Conservation (phyloP, 1,139 yeast genomes). For the Geotrichum cucujoidarum region DNA sequence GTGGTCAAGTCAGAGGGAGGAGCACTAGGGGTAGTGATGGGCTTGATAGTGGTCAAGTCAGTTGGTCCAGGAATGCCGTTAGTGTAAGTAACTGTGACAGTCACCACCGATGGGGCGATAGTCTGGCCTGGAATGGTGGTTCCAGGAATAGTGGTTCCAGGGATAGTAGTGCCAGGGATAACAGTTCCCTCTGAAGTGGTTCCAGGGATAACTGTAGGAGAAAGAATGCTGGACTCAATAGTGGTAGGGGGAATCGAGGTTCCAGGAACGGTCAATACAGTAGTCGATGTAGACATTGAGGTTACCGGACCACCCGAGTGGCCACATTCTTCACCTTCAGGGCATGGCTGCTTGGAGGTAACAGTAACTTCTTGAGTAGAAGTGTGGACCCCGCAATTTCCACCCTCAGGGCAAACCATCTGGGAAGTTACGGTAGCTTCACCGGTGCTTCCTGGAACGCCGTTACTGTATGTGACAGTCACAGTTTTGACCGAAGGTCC, state of each 20-base stretch:
- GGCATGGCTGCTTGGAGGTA: background rate
- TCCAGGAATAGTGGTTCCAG: conserved; percentile 21
- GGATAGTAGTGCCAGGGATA: conserved; percentile 14
- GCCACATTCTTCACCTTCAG: background rate
- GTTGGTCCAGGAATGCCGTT: conserved; percentile 16
- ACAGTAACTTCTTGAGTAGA: background rate
- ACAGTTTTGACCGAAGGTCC: conserved; percentile 21
- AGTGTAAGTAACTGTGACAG: conserved; percentile 20
- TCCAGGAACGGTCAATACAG: conserved; percentile 10
- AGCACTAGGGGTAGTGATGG: background rate
- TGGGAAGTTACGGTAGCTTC: conserved; percentile 17
- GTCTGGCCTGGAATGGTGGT: conserved; percentile 19
- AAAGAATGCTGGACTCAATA: conserved; percentile 11
- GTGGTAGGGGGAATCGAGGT: conserved; percentile 21
- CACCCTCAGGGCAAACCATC: background rate
- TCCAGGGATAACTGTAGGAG: conserved; percentile 7
- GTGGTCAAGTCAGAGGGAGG: conserved; percentile 1
- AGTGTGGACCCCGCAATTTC: background rate
- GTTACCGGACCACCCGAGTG: background rate
- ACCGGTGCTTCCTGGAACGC: conserved; percentile 15
- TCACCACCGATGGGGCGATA: conserved; percentile 20
- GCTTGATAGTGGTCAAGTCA: background rate
- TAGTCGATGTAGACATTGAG: background rate
- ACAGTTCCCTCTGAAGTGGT: conserved; percentile 12
- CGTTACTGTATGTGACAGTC: conserved; percentile 19